Base-by-base conservation (phyloP, 2,329 filamentous ascomycete genomes). In the Sordariomycetes sp. region DNA sequence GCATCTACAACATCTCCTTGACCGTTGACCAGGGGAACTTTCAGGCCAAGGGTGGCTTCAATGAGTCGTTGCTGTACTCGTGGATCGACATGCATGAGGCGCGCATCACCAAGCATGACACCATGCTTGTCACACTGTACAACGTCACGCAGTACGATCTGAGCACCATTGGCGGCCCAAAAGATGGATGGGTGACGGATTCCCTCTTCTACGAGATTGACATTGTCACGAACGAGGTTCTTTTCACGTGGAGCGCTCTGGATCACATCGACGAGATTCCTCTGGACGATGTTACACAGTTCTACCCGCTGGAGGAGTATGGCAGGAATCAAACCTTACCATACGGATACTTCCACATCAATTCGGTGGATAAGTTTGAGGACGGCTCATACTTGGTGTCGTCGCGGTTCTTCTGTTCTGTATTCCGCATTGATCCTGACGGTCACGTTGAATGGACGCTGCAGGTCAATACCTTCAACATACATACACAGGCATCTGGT, bases 181-280 rank as follows among this genome's bases (percentile, higher is more conserved):
- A 15, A 4, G 19, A 39, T 1, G 46, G 42, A 0, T 49, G 33
- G 12, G 34, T 52, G 3, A 16, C 33, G 0, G 58, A 65, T 39
- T 49, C 47, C 14, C 38, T 61, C 20, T 52, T 65, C 35, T 61
- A 55, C 35, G 62, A 66, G 38, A 48, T 66, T 14, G 59, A 65
- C 28, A 45, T 62, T 8, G 46, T 50, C 21, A 64, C 59, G 0
- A 48, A 50, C 18, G 46, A 61, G 19, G 42, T 65, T 3, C 36
- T 66, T 2, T 66, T 59, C 35, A 43, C 37, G 5, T 66, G 64
- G 64, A 61, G 54, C 23, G 48, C 58, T 3, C 39, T 63, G 1
- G 54, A 55, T 1, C 57, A 63, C 27, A 33, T 33, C n/a, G n/a
- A n/a, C n/a, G n/a, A n/a, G n/a, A n/a, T n/a, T 18, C 32, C 28